These are phyloP conservation scores for Royoungia palumana DNA, from an alignment of 768 basidiomycete species.

Conservation along the genomic window DNA sequence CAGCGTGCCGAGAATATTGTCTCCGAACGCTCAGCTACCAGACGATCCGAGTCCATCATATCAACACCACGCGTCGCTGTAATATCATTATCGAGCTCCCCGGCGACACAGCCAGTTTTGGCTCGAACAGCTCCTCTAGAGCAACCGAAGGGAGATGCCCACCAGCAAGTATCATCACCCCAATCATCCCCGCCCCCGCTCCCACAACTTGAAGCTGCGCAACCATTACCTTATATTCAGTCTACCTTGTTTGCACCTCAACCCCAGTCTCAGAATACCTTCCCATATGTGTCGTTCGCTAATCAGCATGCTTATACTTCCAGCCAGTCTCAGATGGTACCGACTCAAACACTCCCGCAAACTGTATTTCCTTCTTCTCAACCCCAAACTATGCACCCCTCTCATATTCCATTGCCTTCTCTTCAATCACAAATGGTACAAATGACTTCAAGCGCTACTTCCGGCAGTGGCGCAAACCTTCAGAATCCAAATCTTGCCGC, in stretches of 20 bases:
- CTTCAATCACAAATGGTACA: constrained; percentile 17
- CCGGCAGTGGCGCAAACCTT: constrained; percentile 10
- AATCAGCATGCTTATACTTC: constrained; percentile 17
- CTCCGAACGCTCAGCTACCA: not conserved
- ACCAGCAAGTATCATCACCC: not conserved
- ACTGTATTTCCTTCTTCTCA: constrained; percentile 17
- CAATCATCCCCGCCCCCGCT: constrained; percentile 2
- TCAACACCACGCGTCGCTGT: not conserved
- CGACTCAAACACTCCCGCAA: constrained; percentile 18
- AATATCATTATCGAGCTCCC: not conserved
- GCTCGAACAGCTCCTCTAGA: not conserved
- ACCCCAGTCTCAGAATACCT: constrained; percentile 20
- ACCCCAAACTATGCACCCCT: constrained; percentile 6
- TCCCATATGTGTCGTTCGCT: constrained; percentile 10
- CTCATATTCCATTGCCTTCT: constrained; percentile 13
- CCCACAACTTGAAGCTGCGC: constrained; percentile 3
- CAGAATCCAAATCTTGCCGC: constrained; percentile 23
- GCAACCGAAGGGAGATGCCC: constrained; percentile 1
- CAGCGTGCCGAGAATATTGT: constrained; percentile 8
- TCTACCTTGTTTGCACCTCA: constrained; percentile 11
- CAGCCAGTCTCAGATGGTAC: constrained; percentile 16
- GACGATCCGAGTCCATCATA: not conserved
- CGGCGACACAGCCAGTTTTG: not conserved
- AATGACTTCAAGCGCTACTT: constrained; percentile 6
- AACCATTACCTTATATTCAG: constrained; percentile 11